phyloP scores from a whole-genome alignment of 73 alveolate genomes.

The Paramecium sonneborni region DNA sequence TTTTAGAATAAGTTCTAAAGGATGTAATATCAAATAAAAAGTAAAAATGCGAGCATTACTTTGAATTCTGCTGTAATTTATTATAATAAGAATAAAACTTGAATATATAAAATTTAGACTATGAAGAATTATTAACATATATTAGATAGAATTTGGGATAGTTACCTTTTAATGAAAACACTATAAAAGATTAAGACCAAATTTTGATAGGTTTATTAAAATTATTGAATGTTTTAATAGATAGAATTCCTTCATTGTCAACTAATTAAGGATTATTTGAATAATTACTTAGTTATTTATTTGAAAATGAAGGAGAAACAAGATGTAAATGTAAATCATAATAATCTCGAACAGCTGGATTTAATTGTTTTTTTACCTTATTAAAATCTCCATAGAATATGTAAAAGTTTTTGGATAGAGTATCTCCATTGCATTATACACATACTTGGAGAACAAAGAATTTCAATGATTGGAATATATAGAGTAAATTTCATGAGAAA shows the following conservation, averaged over 20 bases:
- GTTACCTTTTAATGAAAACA: neutral
- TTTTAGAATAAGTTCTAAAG: neutral
- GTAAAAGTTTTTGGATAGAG: neutral
- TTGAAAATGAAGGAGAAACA: conserved; percentile 34
- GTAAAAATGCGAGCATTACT: conserved; percentile 1
- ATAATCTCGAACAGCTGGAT: conserved; percentile 27
- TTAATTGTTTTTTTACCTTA: conserved; percentile 32
- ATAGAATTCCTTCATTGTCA: neutral
- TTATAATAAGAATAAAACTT: neutral
- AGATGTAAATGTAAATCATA: conserved; percentile 60
- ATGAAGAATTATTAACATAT: neutral
- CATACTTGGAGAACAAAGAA: conserved; percentile 59
- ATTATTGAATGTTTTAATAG: conserved; percentile 21
- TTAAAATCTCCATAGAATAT: neutral
- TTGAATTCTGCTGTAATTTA: neutral
- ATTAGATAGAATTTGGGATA: neutral
- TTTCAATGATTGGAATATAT: conserved; percentile 60
- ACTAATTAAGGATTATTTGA: neutral
- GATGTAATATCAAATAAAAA: neutral
- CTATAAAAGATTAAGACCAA: conserved; percentile 53
- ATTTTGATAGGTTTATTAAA: conserved; percentile 52
- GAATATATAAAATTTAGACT: neutral
- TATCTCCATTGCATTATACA: conserved; percentile 25
- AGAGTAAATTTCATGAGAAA: conserved; percentile 61
- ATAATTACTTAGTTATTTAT: conserved; percentile 19